Percentiles rank a stretch among this genome's conserved stretches.
Evolutionary conservation across 2,329 filamentous ascomycete species (phyloP).

Genomic region (Saccharata proteae): DNA sequence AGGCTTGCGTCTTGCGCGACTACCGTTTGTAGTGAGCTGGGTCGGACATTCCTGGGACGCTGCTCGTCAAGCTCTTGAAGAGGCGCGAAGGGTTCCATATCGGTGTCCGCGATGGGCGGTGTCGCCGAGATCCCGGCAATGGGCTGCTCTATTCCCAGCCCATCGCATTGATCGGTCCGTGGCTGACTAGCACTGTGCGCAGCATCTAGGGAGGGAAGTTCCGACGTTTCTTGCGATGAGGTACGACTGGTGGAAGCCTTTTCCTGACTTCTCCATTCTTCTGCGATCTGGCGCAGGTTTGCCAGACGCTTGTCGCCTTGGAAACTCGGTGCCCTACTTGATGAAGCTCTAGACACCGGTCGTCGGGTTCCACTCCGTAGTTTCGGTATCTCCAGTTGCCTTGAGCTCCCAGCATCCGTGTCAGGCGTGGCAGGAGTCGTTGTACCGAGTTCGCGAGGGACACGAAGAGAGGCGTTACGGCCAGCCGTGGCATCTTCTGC

Average conservation of each 20-base stretch:
- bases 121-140: slow-evolving; percentile 51
- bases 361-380: slow-evolving; percentile 13
- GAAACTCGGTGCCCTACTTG: slow-evolving; percentile 2
- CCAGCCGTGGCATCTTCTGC: slow-evolving; percentile 5
- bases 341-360: slow-evolving; percentile 8
- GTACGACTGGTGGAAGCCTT: background rate
- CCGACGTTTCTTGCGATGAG: background rate
- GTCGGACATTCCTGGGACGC: slow-evolving; percentile 17
- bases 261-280: slow-evolving; percentile 1
- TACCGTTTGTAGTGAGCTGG: slow-evolving; percentile 51
- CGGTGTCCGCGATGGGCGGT: slow-evolving; percentile 62
- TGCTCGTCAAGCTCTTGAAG: slow-evolving; percentile 14
- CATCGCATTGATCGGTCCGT: too few relatives aligned
- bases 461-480: slow-evolving; percentile 6
- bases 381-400: slow-evolving; percentile 14
- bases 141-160: slow-evolving; percentile 2
- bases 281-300: slow-evolving; percentile 3
- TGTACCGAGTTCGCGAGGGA: slow-evolving; percentile 15
- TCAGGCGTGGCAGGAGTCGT: slow-evolving; percentile 25
- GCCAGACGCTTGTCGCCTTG: slow-evolving; percentile 2
- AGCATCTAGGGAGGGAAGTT: too few relatives aligned
- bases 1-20: slow-evolving; percentile 80
- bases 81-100: slow-evolving; percentile 48
- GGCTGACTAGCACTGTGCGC: slow-evolving; percentile 9
- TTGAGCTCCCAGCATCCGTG: slow-evolving; percentile 19